Percentiles rank a stretch among this genome's conserved stretches.
These are phyloP conservation scores for Allantophomopsis cytisporea DNA, from an alignment of 2,329 filamentous ascomycete species.

Conservation along the genomic window DNA sequence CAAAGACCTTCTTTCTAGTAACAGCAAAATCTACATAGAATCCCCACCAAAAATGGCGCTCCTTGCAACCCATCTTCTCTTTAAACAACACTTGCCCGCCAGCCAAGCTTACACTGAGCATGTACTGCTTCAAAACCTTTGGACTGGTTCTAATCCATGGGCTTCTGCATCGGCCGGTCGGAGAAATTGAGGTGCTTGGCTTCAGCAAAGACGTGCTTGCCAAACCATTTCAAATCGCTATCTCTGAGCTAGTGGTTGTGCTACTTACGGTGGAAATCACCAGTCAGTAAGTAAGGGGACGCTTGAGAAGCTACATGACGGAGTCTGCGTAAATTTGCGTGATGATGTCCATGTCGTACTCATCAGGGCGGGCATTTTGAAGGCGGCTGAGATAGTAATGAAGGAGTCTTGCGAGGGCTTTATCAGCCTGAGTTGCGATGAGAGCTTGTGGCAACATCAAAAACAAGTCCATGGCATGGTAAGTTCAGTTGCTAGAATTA, in stretches of 20 bases:
- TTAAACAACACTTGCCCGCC: neutral
- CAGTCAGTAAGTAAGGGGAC: conserved; percentile 37
- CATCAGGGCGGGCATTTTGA: conserved; percentile 5
- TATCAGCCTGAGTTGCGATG: conserved; percentile 47
- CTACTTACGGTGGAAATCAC: no score
- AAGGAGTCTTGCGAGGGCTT: conserved; percentile 46
- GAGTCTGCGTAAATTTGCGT: conserved; percentile 36
- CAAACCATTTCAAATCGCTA: no score
- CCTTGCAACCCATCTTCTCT: neutral
- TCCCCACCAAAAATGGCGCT: neutral
- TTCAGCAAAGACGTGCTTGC: conserved; percentile 33
- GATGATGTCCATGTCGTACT: conserved; percentile 44
- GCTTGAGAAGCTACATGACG: conserved; percentile 39
- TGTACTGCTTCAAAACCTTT: neutral
- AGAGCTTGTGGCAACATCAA: conserved; percentile 39
- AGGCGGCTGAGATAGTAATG: conserved; percentile 5
- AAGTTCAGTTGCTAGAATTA: conserved; percentile 42
- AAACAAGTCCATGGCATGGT: conserved; percentile 61
- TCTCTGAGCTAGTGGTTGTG: no score
- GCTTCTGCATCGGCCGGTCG: conserved; percentile 43
- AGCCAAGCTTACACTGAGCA: neutral
- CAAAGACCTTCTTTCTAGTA: neutral
- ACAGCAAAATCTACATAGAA: neutral
- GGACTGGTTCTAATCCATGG: neutral
- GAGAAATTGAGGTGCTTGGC: conserved; percentile 59